Base-by-base conservation (phyloP, 2,329 filamentous ascomycete species). In the Claviceps citrina region DNA sequence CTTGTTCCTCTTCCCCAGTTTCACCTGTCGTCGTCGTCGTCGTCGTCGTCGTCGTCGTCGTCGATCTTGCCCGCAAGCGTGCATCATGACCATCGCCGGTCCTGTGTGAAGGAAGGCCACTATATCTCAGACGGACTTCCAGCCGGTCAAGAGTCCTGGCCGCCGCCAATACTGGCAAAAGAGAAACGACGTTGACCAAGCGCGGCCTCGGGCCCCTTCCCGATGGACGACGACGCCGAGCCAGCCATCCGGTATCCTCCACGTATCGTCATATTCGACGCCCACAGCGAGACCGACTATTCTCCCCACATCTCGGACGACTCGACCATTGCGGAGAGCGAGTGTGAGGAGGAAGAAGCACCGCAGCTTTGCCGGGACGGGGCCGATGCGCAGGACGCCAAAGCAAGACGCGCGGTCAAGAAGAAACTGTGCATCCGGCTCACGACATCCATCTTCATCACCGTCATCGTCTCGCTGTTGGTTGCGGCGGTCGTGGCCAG, bases 401-500 rank as follows among this genome's bases (percentile, higher is more conserved):
- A 46, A 26, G 36, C 41, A 3, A 44, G 38, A 20, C 40, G 44
- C 16, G 43, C 44, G 27, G 27, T 38, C n/a, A 45, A 40, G 16
- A 50, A 43, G 16, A 47, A 43, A 4, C 34, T 49, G 8, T 41
- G 47, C 18, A 41, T 52, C 19, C 39, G 47, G 16, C 43, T 54
- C 16, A 18, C 49, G 31, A 40, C 51, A 2, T 51, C 49, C 5
- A 43, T 52, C 3, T 50, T 54, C 24, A 44, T 52, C 38, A 42
- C 47, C 4, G 45, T 49, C 5, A 40, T 54, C 7, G 50, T 53
- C 3, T 45, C 47, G 1, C 41, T 54, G 6, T 43, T 51, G 12
- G 47, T 51, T 2, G 51, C 51, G 6, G 51, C 48, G 15, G 50
- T 48, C 5, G 47, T 53, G 7, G 46, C 44, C 15, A 47, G 44